Evolutionary conservation across 2,329 filamentous ascomycete genomes (phyloP).

Genomic region (Scedosporium aurantiacum): DNA sequence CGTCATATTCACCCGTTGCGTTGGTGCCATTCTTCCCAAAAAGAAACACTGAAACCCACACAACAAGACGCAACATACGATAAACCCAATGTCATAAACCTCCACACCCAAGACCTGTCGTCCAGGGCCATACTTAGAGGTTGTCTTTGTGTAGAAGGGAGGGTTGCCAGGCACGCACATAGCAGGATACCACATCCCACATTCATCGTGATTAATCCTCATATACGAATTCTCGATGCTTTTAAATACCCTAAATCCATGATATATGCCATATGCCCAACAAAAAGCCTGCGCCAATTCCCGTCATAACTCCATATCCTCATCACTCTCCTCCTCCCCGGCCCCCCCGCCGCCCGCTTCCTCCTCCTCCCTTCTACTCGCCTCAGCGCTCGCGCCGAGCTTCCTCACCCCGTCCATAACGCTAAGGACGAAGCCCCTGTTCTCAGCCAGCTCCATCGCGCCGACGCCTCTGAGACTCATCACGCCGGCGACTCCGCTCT

Average conservation of each 20-base stretch:
- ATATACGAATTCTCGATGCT: neutral
- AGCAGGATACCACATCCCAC: neutral
- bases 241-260: neutral
- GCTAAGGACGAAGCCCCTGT: conserved; percentile 68
- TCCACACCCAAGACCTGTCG: no score
- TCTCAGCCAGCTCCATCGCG: conserved; percentile 86
- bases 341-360: conserved; percentile 48
- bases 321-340: conserved; percentile 49
- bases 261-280: neutral
- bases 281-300: neutral
- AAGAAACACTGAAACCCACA: no score
- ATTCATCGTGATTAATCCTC: neutral
- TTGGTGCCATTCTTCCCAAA: no score
- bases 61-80: no score
- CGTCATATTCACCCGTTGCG: no score
- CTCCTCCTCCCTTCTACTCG: conserved; percentile 63
- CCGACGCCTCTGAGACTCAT: conserved; percentile 65
- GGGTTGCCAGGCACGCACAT: neutral
- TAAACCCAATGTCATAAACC: no score
- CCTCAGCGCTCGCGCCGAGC: conserved; percentile 72
- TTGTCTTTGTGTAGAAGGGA: no score
- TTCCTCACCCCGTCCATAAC: conserved; percentile 82
- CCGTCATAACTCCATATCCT: conserved; percentile 31
- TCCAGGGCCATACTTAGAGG: no score
- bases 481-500: conserved; percentile 61